Percentiles rank a stretch among this genome's conserved stretches.
These are phyloP conservation scores for Colletotrichum caudatum DNA, from an alignment of 2,329 filamentous ascomycete species.

Conservation along the genomic window DNA sequence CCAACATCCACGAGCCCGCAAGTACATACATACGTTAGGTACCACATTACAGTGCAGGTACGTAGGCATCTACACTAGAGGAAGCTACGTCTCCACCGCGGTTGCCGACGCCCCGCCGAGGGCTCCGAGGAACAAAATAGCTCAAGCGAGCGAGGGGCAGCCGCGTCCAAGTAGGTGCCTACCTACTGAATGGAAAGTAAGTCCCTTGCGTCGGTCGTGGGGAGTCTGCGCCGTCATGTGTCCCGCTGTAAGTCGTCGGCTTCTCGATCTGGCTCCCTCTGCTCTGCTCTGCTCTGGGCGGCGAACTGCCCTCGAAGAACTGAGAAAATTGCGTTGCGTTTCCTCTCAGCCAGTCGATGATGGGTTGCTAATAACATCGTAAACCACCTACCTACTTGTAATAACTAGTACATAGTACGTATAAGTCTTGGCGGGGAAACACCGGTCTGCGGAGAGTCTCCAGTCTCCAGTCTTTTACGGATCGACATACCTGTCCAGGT, in stretches of 20 bases:
- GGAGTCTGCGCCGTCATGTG: background rate
- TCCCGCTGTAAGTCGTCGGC: background rate
- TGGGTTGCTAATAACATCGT: background rate
- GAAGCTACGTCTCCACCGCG: constrained; percentile 14
- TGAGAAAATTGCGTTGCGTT: background rate
- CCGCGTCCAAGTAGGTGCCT: background rate
- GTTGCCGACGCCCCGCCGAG: constrained; percentile 32
- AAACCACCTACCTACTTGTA: no score
- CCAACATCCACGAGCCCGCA: background rate
- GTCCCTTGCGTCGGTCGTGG: background rate
- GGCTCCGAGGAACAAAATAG: constrained; percentile 28
- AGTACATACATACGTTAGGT: no score
- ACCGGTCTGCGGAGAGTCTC: constrained; percentile 22
- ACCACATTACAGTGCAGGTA: no score
- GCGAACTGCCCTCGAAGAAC: background rate
- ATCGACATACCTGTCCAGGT: background rate
- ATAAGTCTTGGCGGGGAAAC: constrained; percentile 31
- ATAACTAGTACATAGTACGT: no score
- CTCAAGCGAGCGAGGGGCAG: constrained; percentile 10
- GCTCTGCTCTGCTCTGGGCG: background rate
- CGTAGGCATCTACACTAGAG: background rate
- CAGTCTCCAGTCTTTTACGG: constrained; percentile 11
- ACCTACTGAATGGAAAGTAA: no score
- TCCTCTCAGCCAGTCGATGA: constrained; percentile 30
- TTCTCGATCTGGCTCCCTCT: constrained; percentile 5